Percentiles rank a stretch among this genome's conserved stretches.
phyloP scores from a whole-genome alignment of 345 rosid species.

The Linum trigynum region DNA sequence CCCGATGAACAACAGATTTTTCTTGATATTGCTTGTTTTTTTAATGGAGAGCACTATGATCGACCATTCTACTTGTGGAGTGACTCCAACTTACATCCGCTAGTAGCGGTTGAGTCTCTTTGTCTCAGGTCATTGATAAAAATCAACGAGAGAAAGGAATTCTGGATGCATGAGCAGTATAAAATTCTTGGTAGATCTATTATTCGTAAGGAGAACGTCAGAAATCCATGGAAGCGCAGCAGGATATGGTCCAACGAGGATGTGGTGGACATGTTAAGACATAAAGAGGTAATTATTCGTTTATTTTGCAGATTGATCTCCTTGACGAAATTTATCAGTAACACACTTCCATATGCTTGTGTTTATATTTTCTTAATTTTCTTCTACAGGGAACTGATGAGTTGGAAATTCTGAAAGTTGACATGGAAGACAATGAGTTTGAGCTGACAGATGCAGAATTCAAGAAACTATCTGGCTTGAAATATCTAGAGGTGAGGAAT shows the following conservation, averaged over 20 bases:
- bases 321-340: too few species aligned
- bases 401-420: neutral
- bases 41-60: neutral
- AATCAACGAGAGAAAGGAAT: neutral
- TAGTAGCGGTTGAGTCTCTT: neutral
- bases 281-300: neutral
- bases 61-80: neutral
- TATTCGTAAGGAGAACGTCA: neutral
- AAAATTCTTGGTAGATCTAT: neutral
- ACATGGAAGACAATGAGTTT: neutral
- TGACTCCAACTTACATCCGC: neutral
- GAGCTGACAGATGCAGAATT: too few species aligned
- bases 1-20: neutral
- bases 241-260: neutral
- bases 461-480: too few species aligned
- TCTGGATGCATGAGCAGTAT: neutral
- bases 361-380: too few species aligned
- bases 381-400: neutral
- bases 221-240: neutral
- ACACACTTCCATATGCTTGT: neutral
- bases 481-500: too few species aligned
- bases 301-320: too few species aligned
- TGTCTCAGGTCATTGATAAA: neutral
- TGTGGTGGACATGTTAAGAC: neutral
- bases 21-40: neutral